phyloP scores from a whole-genome alignment of 345 rosid species.

The Ceriops zippeliana region DNA sequence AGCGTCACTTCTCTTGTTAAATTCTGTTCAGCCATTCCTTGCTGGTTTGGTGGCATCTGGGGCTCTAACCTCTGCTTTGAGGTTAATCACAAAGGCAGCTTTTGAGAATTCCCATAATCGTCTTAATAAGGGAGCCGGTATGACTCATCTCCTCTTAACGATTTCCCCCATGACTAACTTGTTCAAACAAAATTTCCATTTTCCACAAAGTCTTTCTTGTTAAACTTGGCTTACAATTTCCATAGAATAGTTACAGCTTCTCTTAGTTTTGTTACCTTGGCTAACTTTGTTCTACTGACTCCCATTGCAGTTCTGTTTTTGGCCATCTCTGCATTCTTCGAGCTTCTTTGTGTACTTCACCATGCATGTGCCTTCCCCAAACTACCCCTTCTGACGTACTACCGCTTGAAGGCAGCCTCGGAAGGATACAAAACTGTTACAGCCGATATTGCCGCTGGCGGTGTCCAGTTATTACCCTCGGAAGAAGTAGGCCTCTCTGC shows the following conservation, averaged over 20 bases:
- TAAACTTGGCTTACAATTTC: background rate
- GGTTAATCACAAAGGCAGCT: conserved; percentile 69
- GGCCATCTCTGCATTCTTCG: conserved; percentile 49
- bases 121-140: conserved; percentile 81
- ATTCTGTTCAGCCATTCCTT: conserved; percentile 44
- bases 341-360: conserved; percentile 60
- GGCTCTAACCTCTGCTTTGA: conserved; percentile 56
- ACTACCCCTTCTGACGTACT: conserved; percentile 72
- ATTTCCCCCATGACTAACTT: background rate
- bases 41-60: conserved; percentile 76
- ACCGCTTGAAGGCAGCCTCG: conserved; percentile 68
- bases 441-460: conserved; percentile 77
- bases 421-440: conserved; percentile 82
- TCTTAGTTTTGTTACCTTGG: background rate
- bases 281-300: background rate
- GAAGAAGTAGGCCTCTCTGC: conserved; percentile 19
- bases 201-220: background rate
- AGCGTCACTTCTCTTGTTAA: background rate
- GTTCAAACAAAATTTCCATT: background rate
- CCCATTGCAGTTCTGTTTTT: conserved; percentile 54
- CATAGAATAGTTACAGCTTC: too few species aligned
- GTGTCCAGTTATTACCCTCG: conserved; percentile 35
- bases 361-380: conserved; percentile 57
- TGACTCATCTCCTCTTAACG: conserved; percentile 12
- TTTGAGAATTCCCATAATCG: conserved; percentile 57